A percentile compares a stretch with the other conserved stretches of the same genome.
Evolutionary conservation across 495 filamentous ascomycete genomes (phyloP).

Genomic region (Cercophora samala): DNA sequence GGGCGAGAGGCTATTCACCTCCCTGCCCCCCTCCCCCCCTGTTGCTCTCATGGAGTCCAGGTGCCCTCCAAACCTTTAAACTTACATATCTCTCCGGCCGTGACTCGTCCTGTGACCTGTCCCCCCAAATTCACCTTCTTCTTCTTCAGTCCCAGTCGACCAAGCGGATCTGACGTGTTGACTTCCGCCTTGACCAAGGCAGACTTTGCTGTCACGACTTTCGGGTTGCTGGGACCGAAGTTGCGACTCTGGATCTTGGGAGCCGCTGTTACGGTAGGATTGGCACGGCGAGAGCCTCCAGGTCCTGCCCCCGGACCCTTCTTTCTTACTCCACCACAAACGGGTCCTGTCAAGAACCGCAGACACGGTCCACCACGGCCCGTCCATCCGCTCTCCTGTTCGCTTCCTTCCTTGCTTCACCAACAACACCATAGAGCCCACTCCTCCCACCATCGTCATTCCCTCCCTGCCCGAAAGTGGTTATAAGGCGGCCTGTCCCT

Average conservation of each 20-base stretch:
- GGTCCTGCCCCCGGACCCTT: background rate
- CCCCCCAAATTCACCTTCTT: background rate
- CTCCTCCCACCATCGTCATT: background rate
- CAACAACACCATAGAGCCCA: background rate
- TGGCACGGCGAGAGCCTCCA: constrained; percentile 1
- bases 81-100: background rate
- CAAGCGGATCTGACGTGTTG: constrained; percentile 5
- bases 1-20: background rate
- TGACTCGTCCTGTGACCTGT: background rate
- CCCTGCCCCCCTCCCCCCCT: background rate
- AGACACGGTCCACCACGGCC: background rate
- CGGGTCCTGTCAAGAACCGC: constrained; percentile 2
- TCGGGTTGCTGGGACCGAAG: constrained; percentile 27
- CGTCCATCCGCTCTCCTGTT: background rate
- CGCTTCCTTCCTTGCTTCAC: background rate
- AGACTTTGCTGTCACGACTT: constrained; percentile 2
- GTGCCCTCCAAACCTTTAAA: background rate
- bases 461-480: background rate
- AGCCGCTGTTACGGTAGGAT: constrained; percentile 14
- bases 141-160: background rate
- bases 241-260: constrained; percentile 29
- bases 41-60: background rate
- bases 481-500: background rate
- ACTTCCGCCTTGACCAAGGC: constrained; percentile 19
- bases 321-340: constrained; percentile 1